Evolutionary conservation across 2,329 filamentous ascomycete genomes (phyloP), one percentile per base, ranked within the genome.

Genomic region (Parastagonospora nodorum): DNA sequence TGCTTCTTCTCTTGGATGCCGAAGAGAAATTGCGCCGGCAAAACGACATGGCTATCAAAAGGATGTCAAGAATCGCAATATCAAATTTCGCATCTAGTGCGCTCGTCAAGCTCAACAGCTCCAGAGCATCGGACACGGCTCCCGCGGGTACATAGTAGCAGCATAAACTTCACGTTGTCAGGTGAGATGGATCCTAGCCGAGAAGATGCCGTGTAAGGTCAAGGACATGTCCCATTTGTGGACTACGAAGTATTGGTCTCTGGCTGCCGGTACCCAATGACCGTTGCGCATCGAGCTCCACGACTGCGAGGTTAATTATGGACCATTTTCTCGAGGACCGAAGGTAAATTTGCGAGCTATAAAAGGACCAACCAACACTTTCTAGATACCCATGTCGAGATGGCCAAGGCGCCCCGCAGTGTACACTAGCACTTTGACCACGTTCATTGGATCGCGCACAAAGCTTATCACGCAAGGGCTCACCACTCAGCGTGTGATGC

Each of bases 401-500:
- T 24, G 19, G 40, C 40, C 40, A 43, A 43, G 31, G 19, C 8
- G 30, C 41, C 16, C 42, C 42, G 27, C 42, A 44, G 19, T 39
- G 58, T 61, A 54, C 50, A 56, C 64, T 64, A 61, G 51, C 39
- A n/a, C 10, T 48, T 48, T 66, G 42, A 44, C 46, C 57, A 50
- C 44, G 53, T 39, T 57, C 33, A 73, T 73, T 72, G 69, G 71
- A 48, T 37, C 40, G 59, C 67, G 68, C 58, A 50, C 59, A 69
- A 72, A 70, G 67, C 70, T 73, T 73, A 64, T 68, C 64, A 61
- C 69, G 68, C 70, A 67, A 62, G 64, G 61, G 55, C 61, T 63
- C 63, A 66, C 67, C 61, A 66, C 60, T 69, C 60, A 61, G 54
- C 55, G 58, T 53, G 59, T 52, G 56, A 55, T 61, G 53, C 57